These are phyloP conservation scores for Lagerstroemia speciosa DNA, from an alignment of 345 rosid species.

Conservation along the genomic window DNA sequence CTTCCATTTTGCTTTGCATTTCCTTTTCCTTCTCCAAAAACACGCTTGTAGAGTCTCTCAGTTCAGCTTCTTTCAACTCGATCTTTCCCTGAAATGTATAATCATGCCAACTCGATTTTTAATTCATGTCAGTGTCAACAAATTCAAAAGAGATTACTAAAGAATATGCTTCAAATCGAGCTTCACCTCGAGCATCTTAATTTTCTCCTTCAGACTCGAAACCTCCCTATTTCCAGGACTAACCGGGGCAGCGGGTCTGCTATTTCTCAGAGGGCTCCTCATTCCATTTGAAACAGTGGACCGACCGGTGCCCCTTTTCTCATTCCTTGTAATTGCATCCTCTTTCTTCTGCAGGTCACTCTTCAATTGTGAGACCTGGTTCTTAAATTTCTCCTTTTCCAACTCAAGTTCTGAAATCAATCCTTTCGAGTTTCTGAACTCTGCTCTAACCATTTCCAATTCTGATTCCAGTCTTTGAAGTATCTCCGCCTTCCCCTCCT, in stretches of 20 bases:
- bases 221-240: slow-evolving; percentile 7
- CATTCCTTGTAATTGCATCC: slow-evolving; percentile 3
- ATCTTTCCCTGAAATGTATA: slow-evolving; percentile 9
- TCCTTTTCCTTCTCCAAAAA: slow-evolving; percentile 12
- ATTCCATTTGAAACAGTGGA: background rate
- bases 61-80: slow-evolving; percentile 7
- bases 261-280: background rate
- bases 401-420: slow-evolving; percentile 4
- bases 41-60: background rate
- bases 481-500: slow-evolving; percentile 11
- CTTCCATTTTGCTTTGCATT: slow-evolving; percentile 10
- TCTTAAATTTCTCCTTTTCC: slow-evolving; percentile 18
- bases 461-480: slow-evolving; percentile 11
- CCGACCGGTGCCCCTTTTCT: slow-evolving; percentile 8
- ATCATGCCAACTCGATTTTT: background rate
- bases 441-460: slow-evolving; percentile 9
- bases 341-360: slow-evolving; percentile 13
- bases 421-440: slow-evolving; percentile 10
- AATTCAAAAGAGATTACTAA: background rate
- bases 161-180: background rate
- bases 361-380: slow-evolving; percentile 12
- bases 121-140: background rate
- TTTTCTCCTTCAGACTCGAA: slow-evolving; percentile 13
- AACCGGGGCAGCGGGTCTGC: slow-evolving; percentile 6
- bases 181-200: slow-evolving; percentile 15